A percentile compares a stretch with the other conserved stretches of the same genome.
These are phyloP conservation scores for Lavandula angustifolia DNA, from an alignment of 257 asterid species.

Conservation along the genomic window DNA sequence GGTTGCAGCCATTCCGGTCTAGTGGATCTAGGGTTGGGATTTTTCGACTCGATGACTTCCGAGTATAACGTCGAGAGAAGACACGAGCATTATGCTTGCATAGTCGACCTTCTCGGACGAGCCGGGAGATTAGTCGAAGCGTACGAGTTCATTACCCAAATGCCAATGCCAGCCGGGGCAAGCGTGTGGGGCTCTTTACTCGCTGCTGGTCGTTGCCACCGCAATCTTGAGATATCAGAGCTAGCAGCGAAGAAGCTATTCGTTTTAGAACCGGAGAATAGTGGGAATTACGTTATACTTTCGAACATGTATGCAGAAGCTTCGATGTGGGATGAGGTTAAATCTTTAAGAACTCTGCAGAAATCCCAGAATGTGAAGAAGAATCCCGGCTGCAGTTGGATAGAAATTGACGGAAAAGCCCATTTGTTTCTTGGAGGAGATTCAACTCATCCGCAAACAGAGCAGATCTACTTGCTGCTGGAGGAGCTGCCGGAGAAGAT, in stretches of 20 bases:
- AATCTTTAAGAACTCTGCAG: slow-evolving; percentile 46
- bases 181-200: slow-evolving; percentile 86
- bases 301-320: slow-evolving; percentile 92
- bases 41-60: slow-evolving; percentile 59
- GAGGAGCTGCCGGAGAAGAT: slow-evolving; percentile 62
- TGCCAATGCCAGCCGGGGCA: slow-evolving; percentile 79
- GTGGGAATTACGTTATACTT: slow-evolving; percentile 69
- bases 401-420: slow-evolving; percentile 60
- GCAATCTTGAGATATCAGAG: slow-evolving; percentile 79
- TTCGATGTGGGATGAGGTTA: slow-evolving; percentile 81
- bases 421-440: slow-evolving; percentile 72
- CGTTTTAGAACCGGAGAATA: slow-evolving; percentile 64
- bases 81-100: slow-evolving; percentile 78
- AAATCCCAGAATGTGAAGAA: slow-evolving; percentile 61
- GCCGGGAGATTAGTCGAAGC: slow-evolving; percentile 82
- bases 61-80: slow-evolving; percentile 48
- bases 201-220: slow-evolving; percentile 63
- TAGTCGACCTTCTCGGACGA: slow-evolving; percentile 76
- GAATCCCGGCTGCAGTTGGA: slow-evolving; percentile 87
- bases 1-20: slow-evolving; percentile 90
- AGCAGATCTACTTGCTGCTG: slow-evolving; percentile 47
- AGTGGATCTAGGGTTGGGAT: slow-evolving; percentile 65
- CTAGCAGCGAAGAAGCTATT: slow-evolving; percentile 67
- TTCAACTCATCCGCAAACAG: slow-evolving; percentile 47
- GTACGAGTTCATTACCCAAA: slow-evolving; percentile 45